Evolutionary conservation across 2,329 filamentous ascomycete species (phyloP), one percentile per base, ranked within the genome.

Genomic region (Paecilomyces sp.): DNA sequence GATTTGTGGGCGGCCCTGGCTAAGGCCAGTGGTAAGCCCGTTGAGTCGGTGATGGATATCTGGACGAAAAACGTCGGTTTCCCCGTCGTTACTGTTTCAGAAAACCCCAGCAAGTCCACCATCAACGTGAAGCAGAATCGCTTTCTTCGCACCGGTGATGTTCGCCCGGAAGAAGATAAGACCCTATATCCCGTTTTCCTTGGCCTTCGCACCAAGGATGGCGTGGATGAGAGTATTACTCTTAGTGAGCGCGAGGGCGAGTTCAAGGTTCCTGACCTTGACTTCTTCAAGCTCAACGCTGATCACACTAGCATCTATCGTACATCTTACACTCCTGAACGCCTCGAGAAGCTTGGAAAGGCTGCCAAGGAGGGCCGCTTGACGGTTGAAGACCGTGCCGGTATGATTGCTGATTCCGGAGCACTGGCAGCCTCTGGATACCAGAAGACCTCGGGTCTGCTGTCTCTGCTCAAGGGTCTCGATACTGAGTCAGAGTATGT

Each of bases 61-160:
- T 97, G 93, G 93, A 97, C 93, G 57, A 97, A 96, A 83, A 89
- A 96, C 69, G 89, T 97, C 59, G 93, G 93, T 57, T 97, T 89
- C 77, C 93, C 93, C 0, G 92, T 97, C 47, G 84, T 97, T 54
- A 89, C 88, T 7, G 92, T 97, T 30, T 90, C 89, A 0, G 90
- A 93, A 74, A 85, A 89, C 61, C 81, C 87, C 59, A 80, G 82
- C 28, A 82, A 87, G 55, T 88, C 85, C 61, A 87, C 87, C 22
- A 92, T 97, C 68, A 88, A 88, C 63, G 81, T 97, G 65, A 94
- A 94, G 82, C 93, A 97, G 77, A 97, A 97, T 77, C 90, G 93
- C 57, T 96, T 97, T 83, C 80, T 97, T 63, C 85, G 92, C 61
- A 97, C 93, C 12, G 92, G 89, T 50, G 93, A 97, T 72, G 90